Evolutionary conservation across 164 flowering plant species (phyloP), one percentile per base, ranked within the genome.

Genomic region (Vitis riparia): DNA sequence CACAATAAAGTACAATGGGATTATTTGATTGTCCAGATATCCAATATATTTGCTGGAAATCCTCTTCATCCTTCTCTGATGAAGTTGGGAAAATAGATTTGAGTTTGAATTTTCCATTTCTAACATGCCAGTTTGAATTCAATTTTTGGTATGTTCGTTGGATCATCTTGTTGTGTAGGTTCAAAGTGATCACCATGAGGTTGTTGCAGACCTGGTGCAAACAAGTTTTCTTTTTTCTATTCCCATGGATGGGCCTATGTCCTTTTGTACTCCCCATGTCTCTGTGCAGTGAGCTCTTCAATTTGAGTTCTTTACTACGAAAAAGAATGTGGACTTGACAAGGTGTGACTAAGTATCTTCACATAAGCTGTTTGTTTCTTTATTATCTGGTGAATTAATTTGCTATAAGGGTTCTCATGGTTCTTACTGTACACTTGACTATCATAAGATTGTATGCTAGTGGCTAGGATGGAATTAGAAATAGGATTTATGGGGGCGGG

Each of bases 181-280:
- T 76, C 98, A 93, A 73, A 91, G 98, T 58, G 99, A 95, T 79
- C 88, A 89, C 78, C 84, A 96, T 70, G 97, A 96, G 77, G 91
- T 93, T 73, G 98, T 96, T 79, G 97, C 97, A 44, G 99, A 96
- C 84, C 80, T 96, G 83, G 73, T 93, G 55, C 97, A 93, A 77
- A 88, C 97, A 62, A 90, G 98, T 85, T 93, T 96, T 81, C 90
- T 96, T 44, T 93, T 93, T 70, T 91, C 98, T 51, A 83, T 96
- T 78, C 99, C 97, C 23, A 86, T 85, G 85, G 99, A 96, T 83
- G 99, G 99, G 57, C 98, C 99, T 5, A 91, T 93, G 98, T 87
- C 94, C 11, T 93, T 96, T 79, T 84, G 97, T 58, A 96, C 99
- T 48, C 89, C 88, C 13, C 89, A 77, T 74, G 88, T 90, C 77